Conservation (phyloP, 148 eudicot genomes). For the Nepenthes gracilis region DNA sequence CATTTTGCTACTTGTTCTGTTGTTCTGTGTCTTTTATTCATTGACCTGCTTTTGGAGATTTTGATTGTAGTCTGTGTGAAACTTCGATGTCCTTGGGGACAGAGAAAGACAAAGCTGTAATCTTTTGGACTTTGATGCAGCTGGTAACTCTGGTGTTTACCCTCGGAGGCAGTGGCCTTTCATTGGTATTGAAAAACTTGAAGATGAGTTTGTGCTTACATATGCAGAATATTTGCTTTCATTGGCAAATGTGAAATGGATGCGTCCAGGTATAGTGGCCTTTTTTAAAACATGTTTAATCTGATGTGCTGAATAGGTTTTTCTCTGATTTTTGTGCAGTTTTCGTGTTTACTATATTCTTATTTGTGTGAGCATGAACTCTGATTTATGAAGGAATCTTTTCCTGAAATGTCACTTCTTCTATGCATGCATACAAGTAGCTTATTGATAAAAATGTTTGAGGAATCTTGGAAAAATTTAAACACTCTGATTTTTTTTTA, state of each 20-base stretch:
- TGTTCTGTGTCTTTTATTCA: not conserved
- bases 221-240: slow-evolving; percentile 81
- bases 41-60: not conserved
- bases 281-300: not conserved
- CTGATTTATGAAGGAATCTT: not conserved
- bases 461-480: too few species aligned
- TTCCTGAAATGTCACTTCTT: not conserved
- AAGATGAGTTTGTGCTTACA: slow-evolving; percentile 79
- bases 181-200: slow-evolving; percentile 68
- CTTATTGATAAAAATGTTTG: too few species aligned
- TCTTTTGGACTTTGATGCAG: slow-evolving; percentile 23
- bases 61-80: not conserved
- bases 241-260: slow-evolving; percentile 65
- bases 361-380: too few species aligned
- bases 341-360: too few species aligned
- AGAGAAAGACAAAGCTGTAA: not conserved
- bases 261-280: slow-evolving; percentile 39
- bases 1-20: not conserved
- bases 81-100: not conserved
- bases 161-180: slow-evolving; percentile 33
- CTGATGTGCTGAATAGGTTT: not conserved
- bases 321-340: not conserved
- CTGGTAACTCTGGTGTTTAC: slow-evolving; percentile 27
- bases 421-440: not conserved
- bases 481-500: too few species aligned